Evolutionary conservation across 495 filamentous ascomycete genomes (phyloP).

Genomic region (Letharia lupina): DNA sequence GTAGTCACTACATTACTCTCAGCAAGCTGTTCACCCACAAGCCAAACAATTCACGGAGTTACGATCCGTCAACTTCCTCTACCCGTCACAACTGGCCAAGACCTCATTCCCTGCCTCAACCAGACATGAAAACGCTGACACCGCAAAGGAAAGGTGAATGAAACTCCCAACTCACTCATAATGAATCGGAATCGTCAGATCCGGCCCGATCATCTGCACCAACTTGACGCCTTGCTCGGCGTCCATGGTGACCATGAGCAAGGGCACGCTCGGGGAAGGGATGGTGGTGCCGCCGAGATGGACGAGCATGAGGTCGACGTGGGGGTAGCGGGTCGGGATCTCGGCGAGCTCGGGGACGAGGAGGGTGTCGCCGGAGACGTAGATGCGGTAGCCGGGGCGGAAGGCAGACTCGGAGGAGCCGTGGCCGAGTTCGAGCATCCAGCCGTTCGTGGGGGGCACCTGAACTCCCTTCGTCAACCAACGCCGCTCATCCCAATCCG

Average conservation of each 20-base stretch:
- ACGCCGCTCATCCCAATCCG: too few relatives aligned
- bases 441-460: conserved; percentile 65
- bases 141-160: neutral
- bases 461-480: conserved; percentile 7
- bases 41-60: too few relatives aligned
- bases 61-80: too few relatives aligned
- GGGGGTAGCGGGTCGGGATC: conserved; percentile 46
- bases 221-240: conserved; percentile 53
- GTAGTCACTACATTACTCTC: conserved; percentile 41
- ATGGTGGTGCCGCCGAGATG: conserved; percentile 61
- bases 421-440: conserved; percentile 60
- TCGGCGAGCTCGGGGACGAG: conserved; percentile 53
- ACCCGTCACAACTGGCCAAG: too few relatives aligned
- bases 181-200: conserved; percentile 61
- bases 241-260: conserved; percentile 70
- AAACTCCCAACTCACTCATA: conserved; percentile 39
- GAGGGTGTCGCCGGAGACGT: conserved; percentile 67
- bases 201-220: conserved; percentile 51
- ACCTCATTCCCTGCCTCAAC: too few relatives aligned
- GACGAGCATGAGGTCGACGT: conserved; percentile 59
- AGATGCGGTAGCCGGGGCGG: conserved; percentile 38
- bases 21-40: too few relatives aligned
- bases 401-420: neutral
- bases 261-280: conserved; percentile 45
- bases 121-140: too few relatives aligned